phyloP scores from a whole-genome alignment of 2,329 filamentous ascomycete species.

The Aspergillus sp. region DNA sequence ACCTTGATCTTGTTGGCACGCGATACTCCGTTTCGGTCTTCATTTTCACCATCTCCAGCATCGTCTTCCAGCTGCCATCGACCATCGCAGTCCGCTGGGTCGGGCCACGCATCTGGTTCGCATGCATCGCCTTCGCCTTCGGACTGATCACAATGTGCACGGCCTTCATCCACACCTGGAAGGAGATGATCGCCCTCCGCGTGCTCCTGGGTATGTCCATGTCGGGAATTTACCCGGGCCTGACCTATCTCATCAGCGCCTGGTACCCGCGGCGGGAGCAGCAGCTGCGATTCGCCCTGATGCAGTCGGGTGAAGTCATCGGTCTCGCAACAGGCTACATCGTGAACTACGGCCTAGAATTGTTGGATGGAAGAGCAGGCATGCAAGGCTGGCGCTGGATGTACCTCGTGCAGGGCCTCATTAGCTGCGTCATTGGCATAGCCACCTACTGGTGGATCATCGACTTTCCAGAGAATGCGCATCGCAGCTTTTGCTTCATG shows the following conservation, averaged over 20 bases:
- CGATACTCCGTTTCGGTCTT: slow-evolving; percentile 71
- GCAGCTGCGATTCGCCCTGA: slow-evolving; percentile 65
- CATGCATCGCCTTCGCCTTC: slow-evolving; percentile 60
- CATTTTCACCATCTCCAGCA: slow-evolving; percentile 70
- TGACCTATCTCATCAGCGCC: slow-evolving; percentile 51
- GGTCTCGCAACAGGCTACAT: slow-evolving; percentile 67
- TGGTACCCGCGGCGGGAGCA: slow-evolving; percentile 68
- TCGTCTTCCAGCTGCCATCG: slow-evolving; percentile 68
- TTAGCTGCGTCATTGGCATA: slow-evolving; percentile 61
- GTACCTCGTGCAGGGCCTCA: slow-evolving; percentile 66
- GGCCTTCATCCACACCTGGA: slow-evolving; percentile 67
- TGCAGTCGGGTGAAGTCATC: slow-evolving; percentile 66
- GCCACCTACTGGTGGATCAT: slow-evolving; percentile 70
- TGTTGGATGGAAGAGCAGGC: slow-evolving; percentile 57
- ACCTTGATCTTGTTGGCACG: slow-evolving; percentile 65
- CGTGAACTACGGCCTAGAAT: slow-evolving; percentile 69
- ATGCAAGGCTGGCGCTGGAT: slow-evolving; percentile 69
- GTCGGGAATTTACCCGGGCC: slow-evolving; percentile 48
- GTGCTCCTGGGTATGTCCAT: slow-evolving; percentile 67
- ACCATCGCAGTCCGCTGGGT: slow-evolving; percentile 67
- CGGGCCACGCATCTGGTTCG: slow-evolving; percentile 65
- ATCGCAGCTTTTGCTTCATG: slow-evolving; percentile 60
- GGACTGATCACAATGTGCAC: slow-evolving; percentile 68
- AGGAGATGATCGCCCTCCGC: slow-evolving; percentile 68
- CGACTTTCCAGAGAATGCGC: slow-evolving; percentile 65